A percentile compares a stretch with the other conserved stretches of the same genome.
phyloP scores from a whole-genome alignment of 2,329 filamentous ascomycete genomes.

The Thelonectria blattea region DNA sequence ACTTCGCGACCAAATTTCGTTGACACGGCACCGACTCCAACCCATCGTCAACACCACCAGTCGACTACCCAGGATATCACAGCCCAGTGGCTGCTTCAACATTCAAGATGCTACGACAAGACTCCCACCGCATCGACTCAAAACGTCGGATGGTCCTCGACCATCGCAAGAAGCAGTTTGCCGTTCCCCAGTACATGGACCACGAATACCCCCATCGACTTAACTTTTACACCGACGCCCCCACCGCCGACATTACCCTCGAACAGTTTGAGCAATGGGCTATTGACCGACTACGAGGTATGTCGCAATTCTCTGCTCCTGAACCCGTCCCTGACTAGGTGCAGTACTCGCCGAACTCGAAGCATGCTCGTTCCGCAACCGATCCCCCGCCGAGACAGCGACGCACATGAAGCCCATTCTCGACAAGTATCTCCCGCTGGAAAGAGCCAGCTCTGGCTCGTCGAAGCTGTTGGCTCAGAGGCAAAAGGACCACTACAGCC shows the following conservation, averaged over 20 bases:
- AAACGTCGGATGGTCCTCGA: constrained; percentile 82
- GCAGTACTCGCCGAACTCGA: constrained; percentile 86
- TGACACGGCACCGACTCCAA: constrained; percentile 3
- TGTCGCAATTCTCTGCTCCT: constrained; percentile 14
- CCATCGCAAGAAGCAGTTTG: constrained; percentile 86
- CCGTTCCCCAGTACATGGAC: constrained; percentile 75
- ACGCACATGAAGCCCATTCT: constrained; percentile 85
- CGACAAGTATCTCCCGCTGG: constrained; percentile 84
- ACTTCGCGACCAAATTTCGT: constrained; percentile 14
- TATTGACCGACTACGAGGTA: constrained; percentile 86
- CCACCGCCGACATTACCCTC: constrained; percentile 91
- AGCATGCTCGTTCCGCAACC: constrained; percentile 94
- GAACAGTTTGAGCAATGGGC: constrained; percentile 99
- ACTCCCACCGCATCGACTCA: constrained; percentile 61
- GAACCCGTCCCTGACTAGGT: constrained; percentile 12
- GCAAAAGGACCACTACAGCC: constrained; percentile 95
- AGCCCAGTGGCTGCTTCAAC: constrained; percentile 5
- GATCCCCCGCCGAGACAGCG: constrained; percentile 79
- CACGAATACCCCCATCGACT: constrained; percentile 83
- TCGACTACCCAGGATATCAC: constrained; percentile 8
- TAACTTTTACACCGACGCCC: constrained; percentile 89
- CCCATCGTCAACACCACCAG: constrained; percentile 12
- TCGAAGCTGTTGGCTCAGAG: constrained; percentile 72
- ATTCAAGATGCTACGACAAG: constrained; percentile 55
- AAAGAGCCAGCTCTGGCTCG: constrained; percentile 71